Percentiles rank a stretch among this genome's conserved stretches.
phyloP scores from a whole-genome alignment of 2,329 filamentous ascomycete genomes.

The Curvularia spicifera region DNA sequence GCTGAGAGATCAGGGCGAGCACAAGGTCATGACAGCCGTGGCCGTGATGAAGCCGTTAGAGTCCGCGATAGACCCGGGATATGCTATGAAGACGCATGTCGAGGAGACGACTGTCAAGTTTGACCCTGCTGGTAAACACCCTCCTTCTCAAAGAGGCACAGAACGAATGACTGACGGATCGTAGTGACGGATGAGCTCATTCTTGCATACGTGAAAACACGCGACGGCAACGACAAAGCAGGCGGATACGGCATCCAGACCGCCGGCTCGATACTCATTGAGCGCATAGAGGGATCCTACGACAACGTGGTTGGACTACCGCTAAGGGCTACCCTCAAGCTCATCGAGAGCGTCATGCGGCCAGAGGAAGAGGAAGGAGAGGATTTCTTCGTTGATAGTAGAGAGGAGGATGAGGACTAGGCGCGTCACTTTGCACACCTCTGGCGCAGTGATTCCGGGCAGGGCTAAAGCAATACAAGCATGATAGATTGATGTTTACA shows the following conservation, averaged over 20 bases:
- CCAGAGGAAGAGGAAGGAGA: conserved; percentile 60
- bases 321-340: conserved; percentile 73
- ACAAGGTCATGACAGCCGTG: conserved; percentile 87
- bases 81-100: conserved; percentile 78
- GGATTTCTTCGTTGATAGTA: conserved; percentile 33
- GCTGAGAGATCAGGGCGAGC: conserved; percentile 76
- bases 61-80: conserved; percentile 83
- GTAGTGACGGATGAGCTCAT: conserved; percentile 80
- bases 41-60: conserved; percentile 82
- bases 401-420: conserved; percentile 19
- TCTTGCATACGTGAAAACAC: conserved; percentile 76
- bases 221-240: conserved; percentile 94
- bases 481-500: background rate
- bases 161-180: conserved; percentile 13
- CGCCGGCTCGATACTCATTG: conserved; percentile 82
- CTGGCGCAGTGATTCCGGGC: background rate
- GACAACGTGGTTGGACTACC: conserved; percentile 96
- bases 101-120: conserved; percentile 95
- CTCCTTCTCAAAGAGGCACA: background rate
- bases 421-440: background rate
- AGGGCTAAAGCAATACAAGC: background rate
- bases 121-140: conserved; percentile 61
- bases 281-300: conserved; percentile 85
- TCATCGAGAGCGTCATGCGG: conserved; percentile 88
- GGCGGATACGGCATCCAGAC: conserved; percentile 96